Percentiles rank a stretch among this genome's conserved stretches.
These are phyloP conservation scores for Magnusiomyces suaveolens DNA, from an alignment of 1,139 yeast species.

Conservation along the genomic window DNA sequence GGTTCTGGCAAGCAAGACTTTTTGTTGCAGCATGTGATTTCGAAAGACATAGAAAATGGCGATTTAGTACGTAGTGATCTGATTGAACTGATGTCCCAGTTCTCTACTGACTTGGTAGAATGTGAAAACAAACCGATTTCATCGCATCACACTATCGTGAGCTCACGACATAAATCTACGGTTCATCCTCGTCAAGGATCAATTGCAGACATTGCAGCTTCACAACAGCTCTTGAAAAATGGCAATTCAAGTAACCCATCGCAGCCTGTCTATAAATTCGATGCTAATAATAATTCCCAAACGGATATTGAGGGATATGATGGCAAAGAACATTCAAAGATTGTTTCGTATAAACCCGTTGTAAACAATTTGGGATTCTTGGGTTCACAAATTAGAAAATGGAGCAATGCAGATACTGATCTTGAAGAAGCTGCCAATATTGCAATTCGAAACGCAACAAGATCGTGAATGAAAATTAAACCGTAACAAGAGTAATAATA, in stretches of 20 bases:
- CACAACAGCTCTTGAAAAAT: background rate
- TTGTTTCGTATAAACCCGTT: constrained; percentile 5
- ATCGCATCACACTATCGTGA: background rate
- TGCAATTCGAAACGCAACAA: constrained; percentile 12
- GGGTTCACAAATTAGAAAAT: constrained; percentile 6
- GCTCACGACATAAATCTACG: background rate
- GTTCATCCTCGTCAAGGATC: background rate
- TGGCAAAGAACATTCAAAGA: background rate
- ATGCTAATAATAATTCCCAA: background rate
- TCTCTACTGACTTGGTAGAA: background rate
- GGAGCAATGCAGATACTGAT: background rate
- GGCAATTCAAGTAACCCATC: background rate
- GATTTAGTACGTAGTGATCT: background rate
- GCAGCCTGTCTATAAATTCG: background rate
- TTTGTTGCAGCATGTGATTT: background rate
- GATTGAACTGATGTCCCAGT: background rate
- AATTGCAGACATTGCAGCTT: background rate
- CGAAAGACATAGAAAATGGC: background rate
- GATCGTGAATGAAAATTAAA: background rate
- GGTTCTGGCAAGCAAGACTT: background rate
- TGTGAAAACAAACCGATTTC: background rate
- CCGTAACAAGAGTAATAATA: background rate
- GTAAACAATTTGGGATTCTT: constrained; percentile 13
- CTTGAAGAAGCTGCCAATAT: constrained; percentile 6
- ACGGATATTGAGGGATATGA: background rate